These are phyloP conservation scores for Streptanthus diversifolius DNA, from an alignment of 345 rosid genomes.

Conservation along the genomic window DNA sequence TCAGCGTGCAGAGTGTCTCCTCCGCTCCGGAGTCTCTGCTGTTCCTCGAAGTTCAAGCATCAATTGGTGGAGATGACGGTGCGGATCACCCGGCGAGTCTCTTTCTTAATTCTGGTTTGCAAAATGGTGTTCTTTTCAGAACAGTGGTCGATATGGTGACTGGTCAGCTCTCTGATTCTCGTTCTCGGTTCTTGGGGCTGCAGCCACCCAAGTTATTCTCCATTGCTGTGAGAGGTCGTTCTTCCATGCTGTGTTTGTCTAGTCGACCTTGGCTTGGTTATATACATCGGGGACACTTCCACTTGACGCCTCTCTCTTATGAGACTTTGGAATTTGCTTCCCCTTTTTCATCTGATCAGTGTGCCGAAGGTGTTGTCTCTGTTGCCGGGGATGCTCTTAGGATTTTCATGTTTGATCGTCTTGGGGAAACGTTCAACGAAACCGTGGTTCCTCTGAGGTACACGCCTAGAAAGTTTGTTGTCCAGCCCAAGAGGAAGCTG, in stretches of 20 bases:
- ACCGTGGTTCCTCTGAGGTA: slow-evolving; percentile 87
- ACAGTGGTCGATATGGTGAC: slow-evolving; percentile 98
- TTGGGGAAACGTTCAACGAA: slow-evolving; percentile 95
- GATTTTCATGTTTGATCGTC: slow-evolving; percentile 86
- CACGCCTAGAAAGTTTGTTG: slow-evolving; percentile 88
- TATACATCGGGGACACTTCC: slow-evolving; percentile 94
- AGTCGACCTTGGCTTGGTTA: slow-evolving; percentile 99
- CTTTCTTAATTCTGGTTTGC: slow-evolving; percentile 94
- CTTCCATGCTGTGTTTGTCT: slow-evolving; percentile 94
- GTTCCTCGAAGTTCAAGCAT: slow-evolving; percentile 97
- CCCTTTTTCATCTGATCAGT: slow-evolving; percentile 96
- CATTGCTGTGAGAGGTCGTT: slow-evolving; percentile 72
- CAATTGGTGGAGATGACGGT: slow-evolving; percentile 93
- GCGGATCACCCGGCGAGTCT: slow-evolving; percentile 99
- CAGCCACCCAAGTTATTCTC: slow-evolving; percentile 92
- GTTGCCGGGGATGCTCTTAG: slow-evolving; percentile 96
- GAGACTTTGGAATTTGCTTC: slow-evolving; percentile 96
- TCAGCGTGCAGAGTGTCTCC: slow-evolving; percentile 96
- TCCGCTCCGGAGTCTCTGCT: slow-evolving; percentile 95
- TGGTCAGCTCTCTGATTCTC: slow-evolving; percentile 97
- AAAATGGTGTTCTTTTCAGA: slow-evolving; percentile 88
- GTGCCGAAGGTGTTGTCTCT: slow-evolving; percentile 96
- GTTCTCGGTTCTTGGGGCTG: slow-evolving; percentile 89
- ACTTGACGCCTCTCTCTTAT: slow-evolving; percentile 88
- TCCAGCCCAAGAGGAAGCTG: slow-evolving; percentile 73